Conservation (phyloP, 1,284 basidiomycete species). For the Papiliotrema laurentii region DNA sequence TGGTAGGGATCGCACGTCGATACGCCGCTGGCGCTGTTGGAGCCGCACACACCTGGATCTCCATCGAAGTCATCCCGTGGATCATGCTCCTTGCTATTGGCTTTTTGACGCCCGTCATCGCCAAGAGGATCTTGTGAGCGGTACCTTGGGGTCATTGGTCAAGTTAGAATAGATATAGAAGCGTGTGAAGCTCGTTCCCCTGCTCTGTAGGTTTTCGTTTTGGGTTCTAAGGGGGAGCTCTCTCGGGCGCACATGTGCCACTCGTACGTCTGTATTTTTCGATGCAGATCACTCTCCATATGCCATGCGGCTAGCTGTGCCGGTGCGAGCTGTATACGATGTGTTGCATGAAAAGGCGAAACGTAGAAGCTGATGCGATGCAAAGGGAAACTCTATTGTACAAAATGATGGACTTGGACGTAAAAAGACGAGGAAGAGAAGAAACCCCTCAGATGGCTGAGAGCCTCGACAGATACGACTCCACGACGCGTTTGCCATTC, state of each 20-base stretch:
- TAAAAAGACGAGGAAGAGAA: background rate
- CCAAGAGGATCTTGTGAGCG: background rate
- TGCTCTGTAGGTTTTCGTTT: too few relatives aligned
- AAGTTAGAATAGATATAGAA: too few relatives aligned
- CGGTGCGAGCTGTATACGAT: too few relatives aligned
- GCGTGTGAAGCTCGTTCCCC: too few relatives aligned
- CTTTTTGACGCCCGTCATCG: background rate
- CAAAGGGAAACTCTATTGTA: background rate
- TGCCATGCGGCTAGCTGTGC: too few relatives aligned
- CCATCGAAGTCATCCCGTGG: background rate
- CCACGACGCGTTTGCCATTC: conserved; percentile 46
- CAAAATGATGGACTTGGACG: background rate
- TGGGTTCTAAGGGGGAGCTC: too few relatives aligned
- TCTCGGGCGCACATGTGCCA: too few relatives aligned
- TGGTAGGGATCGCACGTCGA: background rate
- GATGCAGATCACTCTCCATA: too few relatives aligned
- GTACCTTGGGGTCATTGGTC: background rate
- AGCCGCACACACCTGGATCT: background rate
- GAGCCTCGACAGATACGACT: conserved; percentile 37
- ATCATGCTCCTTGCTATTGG: background rate
- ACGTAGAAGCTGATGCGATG: too few relatives aligned
- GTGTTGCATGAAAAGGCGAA: background rate
- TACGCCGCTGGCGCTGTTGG: background rate
- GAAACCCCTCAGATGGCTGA: background rate
- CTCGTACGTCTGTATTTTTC: too few relatives aligned